Base-by-base conservation (phyloP, 176 grass and related monocot species). In the Pontederia crassipes region DNA sequence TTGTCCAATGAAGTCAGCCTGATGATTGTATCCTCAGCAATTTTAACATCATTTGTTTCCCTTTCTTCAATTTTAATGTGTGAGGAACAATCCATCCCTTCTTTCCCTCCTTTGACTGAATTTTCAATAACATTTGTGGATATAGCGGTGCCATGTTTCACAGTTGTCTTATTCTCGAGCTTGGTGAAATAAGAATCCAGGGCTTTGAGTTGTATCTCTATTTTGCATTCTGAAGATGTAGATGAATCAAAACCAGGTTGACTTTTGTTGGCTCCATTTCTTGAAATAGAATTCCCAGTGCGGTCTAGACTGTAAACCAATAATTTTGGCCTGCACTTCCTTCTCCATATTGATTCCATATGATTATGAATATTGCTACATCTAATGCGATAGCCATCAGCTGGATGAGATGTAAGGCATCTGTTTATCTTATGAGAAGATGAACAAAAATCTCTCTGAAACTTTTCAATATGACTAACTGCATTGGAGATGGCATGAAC, bases 111-210 rank as follows among this genome's bases (percentile, higher is more conserved):
- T 54, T 57, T 12, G 46, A 11, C 11, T 12, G 20, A 6, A 47
- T 3, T 69, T 17, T 47, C 52, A 48, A 11, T 45, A 46, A 20
- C 40, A 56, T 53, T 69, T 27, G 13, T 16, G 24, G 48, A 53
- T n/a, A 49, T 32, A 59, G 40, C 57, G 62, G 46, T 47, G 32
- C 52, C 56, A 52, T 48, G 16, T 10, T 85, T 52, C 57, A 64
- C 60, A 57, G 11, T 11, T 13, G 26, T 58, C 11, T 28, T 8
- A n/a, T 16, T 0, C 47, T 72, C 20, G 10, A 77, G 68, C 61
- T 80, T 85, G 47, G n/a, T 69, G 55, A 85, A 85, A 73, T 85
- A 85, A 28, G 58, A 59, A 59, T 80, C 64, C 73, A 85, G 46
- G 45, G 63, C 64, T 18, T 27, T 72, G 45, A 85, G 64, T 64